Evolutionary conservation across 768 basidiomycete genomes (phyloP).

Genomic region (Kondoa subrosea): DNA sequence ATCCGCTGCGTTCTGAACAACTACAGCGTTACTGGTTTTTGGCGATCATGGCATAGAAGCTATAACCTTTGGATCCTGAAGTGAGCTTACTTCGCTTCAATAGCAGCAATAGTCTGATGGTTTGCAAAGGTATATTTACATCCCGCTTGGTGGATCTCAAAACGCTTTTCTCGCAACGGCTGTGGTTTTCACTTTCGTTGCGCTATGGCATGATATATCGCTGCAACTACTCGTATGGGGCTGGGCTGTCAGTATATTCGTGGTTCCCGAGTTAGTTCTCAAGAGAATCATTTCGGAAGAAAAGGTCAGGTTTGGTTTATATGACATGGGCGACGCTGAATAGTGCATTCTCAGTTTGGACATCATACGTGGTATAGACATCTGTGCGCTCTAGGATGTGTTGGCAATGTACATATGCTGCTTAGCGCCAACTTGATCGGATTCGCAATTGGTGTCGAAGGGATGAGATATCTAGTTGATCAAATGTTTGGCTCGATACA

Average conservation of each 20-base stretch:
- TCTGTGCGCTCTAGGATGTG: constrained; percentile 61
- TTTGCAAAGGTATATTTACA: constrained; percentile 63
- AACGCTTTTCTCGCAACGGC: constrained; percentile 47
- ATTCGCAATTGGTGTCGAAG: constrained; percentile 78
- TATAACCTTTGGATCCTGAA: constrained; percentile 91
- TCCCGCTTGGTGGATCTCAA: constrained; percentile 66
- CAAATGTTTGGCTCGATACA: constrained; percentile 49
- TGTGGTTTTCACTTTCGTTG: constrained; percentile 86
- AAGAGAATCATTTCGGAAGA: constrained; percentile 44
- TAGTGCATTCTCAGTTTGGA: constrained; percentile 43
- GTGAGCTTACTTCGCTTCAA: constrained; percentile 34
- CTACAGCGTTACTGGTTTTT: constrained; percentile 80
- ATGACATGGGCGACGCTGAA: neutral
- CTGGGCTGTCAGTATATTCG: constrained; percentile 81
- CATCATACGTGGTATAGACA: constrained; percentile 65
- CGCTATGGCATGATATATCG: constrained; percentile 89
- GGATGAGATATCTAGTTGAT: constrained; percentile 47
- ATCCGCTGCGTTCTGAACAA: constrained; percentile 96
- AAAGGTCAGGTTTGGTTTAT: constrained; percentile 40
- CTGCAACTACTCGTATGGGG: constrained; percentile 83
- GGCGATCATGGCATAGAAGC: constrained; percentile 90
- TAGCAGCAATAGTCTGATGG: neutral
- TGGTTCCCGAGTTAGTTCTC: constrained; percentile 64
- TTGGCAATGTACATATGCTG: constrained; percentile 73
- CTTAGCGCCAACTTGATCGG: constrained; percentile 84